Percentiles rank a stretch among this genome's conserved stretches.
These are phyloP conservation scores for Phytophthora quininea DNA, from an alignment of 352 stramenopile species.

Conservation along the genomic window DNA sequence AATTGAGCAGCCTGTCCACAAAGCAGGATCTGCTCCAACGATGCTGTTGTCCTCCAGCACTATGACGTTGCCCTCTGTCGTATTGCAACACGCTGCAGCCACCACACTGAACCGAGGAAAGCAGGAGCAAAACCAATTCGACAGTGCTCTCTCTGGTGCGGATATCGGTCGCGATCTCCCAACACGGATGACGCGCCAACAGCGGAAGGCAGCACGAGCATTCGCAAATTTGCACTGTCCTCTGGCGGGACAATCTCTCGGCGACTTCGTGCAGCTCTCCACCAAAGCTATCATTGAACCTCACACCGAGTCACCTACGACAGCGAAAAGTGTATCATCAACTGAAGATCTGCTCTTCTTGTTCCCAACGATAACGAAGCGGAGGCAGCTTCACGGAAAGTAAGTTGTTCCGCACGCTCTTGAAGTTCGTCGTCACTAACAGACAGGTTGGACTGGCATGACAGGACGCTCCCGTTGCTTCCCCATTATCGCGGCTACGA, in stretches of 20 bases:
- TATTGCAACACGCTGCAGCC: conserved; percentile 22
- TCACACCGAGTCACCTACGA: neutral
- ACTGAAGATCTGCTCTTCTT: conserved; percentile 39
- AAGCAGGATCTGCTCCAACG: neutral
- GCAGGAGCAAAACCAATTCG: conserved; percentile 11
- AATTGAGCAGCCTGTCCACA: neutral
- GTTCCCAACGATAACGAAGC: conserved; percentile 46
- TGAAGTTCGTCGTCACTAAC: neutral
- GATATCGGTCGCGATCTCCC: conserved; percentile 14
- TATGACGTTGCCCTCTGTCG: conserved; percentile 28
- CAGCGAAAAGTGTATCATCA: neutral
- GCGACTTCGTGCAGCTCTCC: conserved; percentile 15
- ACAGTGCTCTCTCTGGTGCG: conserved; percentile 10
- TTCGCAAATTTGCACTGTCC: conserved; percentile 42
- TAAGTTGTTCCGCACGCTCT: conserved; percentile 26
- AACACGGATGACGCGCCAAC: conserved; percentile 30
- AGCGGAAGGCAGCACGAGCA: conserved; percentile 35
- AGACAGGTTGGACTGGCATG: neutral
- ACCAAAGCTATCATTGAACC: conserved; percentile 4
- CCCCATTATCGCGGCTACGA: conserved; percentile 38
- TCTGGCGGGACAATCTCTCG: conserved; percentile 37
- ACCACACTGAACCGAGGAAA: conserved; percentile 16
- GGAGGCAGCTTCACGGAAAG: conserved; percentile 51
- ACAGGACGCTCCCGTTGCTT: conserved; percentile 38
- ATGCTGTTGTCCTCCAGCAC: neutral